A percentile compares a stretch with the other conserved stretches of the same genome.
Conservation (phyloP, 257 asterid species). For the Perilla frutescens region DNA sequence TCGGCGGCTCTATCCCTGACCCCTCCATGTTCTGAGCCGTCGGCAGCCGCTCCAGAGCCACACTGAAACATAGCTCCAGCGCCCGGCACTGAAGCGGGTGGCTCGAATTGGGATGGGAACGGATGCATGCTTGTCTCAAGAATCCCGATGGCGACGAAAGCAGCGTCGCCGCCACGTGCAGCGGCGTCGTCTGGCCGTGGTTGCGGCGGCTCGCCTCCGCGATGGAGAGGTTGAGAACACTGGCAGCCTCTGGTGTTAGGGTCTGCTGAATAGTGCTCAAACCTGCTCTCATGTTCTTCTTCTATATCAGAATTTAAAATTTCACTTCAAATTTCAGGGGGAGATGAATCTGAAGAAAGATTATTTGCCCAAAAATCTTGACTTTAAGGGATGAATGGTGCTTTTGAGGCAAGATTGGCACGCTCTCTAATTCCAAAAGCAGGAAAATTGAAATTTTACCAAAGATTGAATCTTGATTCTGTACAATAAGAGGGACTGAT, state of each 20-base stretch:
- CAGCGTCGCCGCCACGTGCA: slow-evolving; percentile 95
- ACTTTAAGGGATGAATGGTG: background rate
- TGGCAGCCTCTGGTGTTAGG: slow-evolving; percentile 84
- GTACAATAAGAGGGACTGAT: slow-evolving; percentile 29
- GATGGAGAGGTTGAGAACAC: slow-evolving; percentile 76
- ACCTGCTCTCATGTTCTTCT: slow-evolving; percentile 79
- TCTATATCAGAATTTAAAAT: slow-evolving; percentile 3
- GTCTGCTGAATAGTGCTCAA: slow-evolving; percentile 88
- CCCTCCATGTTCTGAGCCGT: slow-evolving; percentile 61
- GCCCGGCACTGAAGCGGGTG: slow-evolving; percentile 98
- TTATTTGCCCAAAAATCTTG: slow-evolving; percentile 3
- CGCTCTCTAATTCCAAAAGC: slow-evolving; percentile 11
- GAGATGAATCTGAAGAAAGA: slow-evolving; percentile 21
- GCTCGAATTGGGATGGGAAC: slow-evolving; percentile 90
- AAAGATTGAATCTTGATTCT: slow-evolving; percentile 32
- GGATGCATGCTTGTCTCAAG: slow-evolving; percentile 82
- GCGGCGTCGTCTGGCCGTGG: slow-evolving; percentile 95
- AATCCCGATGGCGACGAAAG: slow-evolving; percentile 79
- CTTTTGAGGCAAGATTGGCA: slow-evolving; percentile 18
- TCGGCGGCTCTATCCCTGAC: slow-evolving; percentile 69
- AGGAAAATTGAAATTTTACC: slow-evolving; percentile 27
- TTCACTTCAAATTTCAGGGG: background rate
- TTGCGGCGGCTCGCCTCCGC: slow-evolving; percentile 83
- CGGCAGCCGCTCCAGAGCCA: slow-evolving; percentile 84
- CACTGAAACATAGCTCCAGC: slow-evolving; percentile 85